These are phyloP conservation scores for Draba incana DNA, from an alignment of 345 rosid genomes.

Conservation along the genomic window DNA sequence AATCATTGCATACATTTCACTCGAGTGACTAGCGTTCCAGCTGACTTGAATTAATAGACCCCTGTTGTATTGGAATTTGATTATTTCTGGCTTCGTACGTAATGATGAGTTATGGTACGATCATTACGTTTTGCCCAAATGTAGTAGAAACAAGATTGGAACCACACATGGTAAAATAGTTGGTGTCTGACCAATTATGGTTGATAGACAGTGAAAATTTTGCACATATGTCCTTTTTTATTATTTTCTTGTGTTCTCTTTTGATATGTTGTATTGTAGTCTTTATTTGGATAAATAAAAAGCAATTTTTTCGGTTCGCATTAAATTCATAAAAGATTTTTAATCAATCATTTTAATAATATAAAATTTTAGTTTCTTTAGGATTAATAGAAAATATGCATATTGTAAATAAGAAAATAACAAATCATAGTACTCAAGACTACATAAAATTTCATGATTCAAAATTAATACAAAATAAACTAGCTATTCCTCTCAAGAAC, in stretches of 20 bases:
- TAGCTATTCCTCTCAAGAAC: slow-evolving; percentile 38
- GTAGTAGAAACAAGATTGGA: slow-evolving; percentile 12
- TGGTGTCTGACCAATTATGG: slow-evolving; percentile 20
- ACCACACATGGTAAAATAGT: not conserved
- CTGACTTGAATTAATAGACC: too few relatives aligned
- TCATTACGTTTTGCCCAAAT: not conserved
- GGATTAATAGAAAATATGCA: not conserved
- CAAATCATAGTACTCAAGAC: not conserved
- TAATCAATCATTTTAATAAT: not conserved
- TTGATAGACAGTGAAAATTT: not conserved
- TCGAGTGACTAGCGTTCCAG: too few relatives aligned
- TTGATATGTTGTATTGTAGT: too few relatives aligned
- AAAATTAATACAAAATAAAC: slow-evolving; percentile 22
- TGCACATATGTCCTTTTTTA: not conserved
- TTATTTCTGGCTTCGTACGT: not conserved
- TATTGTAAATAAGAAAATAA: not conserved
- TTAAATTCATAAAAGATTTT: not conserved
- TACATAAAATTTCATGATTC: not conserved
- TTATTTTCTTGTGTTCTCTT: not conserved
- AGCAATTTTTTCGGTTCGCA: too few relatives aligned
- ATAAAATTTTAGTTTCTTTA: not conserved
- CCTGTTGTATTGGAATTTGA: not conserved
- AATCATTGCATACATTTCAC: too few relatives aligned
- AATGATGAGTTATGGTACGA: not conserved
- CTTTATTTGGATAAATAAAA: too few relatives aligned